These are phyloP conservation scores for Backusella circina DNA, from an alignment of 192 early-diverging fungal species.

Conservation along the genomic window DNA sequence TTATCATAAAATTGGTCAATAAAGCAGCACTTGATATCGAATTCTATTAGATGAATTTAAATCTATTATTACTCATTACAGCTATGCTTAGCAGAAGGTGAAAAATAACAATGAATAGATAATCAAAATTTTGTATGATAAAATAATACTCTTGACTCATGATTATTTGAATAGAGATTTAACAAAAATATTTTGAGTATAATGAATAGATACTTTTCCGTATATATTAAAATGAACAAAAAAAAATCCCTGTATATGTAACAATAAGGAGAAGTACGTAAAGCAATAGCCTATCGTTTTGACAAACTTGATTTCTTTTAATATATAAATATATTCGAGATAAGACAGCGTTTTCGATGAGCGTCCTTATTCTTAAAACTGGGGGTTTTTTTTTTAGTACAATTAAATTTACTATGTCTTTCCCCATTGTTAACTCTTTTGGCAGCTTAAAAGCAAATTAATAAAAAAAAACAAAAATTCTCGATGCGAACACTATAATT, in stretches of 20 bases:
- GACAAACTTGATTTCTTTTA: background rate
- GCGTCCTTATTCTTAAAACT: too few relatives aligned
- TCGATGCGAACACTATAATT: too few relatives aligned
- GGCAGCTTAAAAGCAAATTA: background rate
- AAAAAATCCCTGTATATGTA: background rate
- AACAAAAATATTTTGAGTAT: background rate
- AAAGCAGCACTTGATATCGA: too few relatives aligned
- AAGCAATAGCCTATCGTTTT: background rate
- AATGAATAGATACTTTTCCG: background rate
- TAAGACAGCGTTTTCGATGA: background rate
- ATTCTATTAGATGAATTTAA: too few relatives aligned
- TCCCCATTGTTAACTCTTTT: too few relatives aligned
- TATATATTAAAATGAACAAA: background rate
- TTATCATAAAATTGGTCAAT: too few relatives aligned
- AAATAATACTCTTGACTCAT: too few relatives aligned
- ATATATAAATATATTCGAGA: background rate
- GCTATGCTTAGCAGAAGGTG: too few relatives aligned
- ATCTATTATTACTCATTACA: too few relatives aligned
- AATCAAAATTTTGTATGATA: too few relatives aligned
- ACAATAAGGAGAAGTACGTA: background rate
- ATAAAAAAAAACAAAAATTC: background rate
- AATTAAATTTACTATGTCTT: background rate
- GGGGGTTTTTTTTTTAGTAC: too few relatives aligned
- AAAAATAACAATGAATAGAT: too few relatives aligned
- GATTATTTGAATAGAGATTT: background rate